Conservation (phyloP, 2,329 filamentous ascomycete species). For the Magnaporthiopsis poae region DNA sequence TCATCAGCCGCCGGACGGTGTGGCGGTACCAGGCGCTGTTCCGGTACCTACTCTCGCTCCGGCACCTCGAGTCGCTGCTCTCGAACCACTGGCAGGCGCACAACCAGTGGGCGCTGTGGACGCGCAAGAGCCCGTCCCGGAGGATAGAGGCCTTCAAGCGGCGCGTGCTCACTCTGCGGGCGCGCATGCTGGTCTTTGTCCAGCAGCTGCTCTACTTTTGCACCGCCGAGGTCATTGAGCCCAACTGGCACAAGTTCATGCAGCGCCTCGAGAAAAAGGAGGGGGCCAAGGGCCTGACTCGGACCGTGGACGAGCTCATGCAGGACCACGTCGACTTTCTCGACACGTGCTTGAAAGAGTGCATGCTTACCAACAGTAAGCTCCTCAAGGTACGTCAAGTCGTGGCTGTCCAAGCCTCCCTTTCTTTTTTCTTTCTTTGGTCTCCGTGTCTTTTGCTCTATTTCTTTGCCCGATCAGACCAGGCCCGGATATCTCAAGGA, state of each 20-base stretch:
- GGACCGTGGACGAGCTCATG: conserved; percentile 96
- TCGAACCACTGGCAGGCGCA: conserved; percentile 86
- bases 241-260: conserved; percentile 93
- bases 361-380: conserved; percentile 96
- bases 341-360: conserved; percentile 95
- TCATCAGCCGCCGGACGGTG: conserved; percentile 93
- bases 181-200: conserved; percentile 92
- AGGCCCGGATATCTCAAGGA: too few relatives aligned
- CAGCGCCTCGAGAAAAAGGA: conserved; percentile 62
- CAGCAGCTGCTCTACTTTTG: conserved; percentile 96
- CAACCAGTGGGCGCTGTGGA: conserved; percentile 71
- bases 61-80: conserved; percentile 79
- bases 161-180: conserved; percentile 79
- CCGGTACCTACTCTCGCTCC: conserved; percentile 80
- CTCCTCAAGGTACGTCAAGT: conserved; percentile 63
- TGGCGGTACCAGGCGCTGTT: conserved; percentile 94
- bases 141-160: conserved; percentile 86
- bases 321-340: conserved; percentile 97
- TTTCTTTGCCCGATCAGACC: too few relatives aligned
- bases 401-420: neutral
- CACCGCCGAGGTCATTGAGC: conserved; percentile 92
- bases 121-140: conserved; percentile 62
- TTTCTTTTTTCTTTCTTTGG: neutral
- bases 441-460: neutral
- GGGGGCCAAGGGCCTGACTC: conserved; percentile 30